A percentile compares a stretch with the other conserved stretches of the same genome.
Evolutionary conservation across 148 eudicot genomes (phyloP).

Genomic region (Camellia lanceoleosa): DNA sequence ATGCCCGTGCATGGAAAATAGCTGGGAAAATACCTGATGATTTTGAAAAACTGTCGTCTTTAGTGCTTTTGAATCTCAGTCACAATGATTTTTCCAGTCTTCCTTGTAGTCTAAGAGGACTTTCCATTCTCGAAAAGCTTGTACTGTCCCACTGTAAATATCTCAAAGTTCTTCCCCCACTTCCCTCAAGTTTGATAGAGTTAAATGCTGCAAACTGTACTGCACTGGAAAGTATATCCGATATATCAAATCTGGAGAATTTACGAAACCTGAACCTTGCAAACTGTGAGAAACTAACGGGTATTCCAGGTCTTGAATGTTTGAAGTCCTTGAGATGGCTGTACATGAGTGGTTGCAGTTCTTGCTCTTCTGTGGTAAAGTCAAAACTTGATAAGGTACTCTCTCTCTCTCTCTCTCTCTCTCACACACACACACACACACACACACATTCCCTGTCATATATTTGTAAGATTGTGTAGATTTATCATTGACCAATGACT

Average conservation of each 20-base stretch:
- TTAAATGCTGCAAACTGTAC: slow-evolving; percentile 52
- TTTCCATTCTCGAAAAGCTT: slow-evolving; percentile 39
- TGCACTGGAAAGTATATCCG: slow-evolving; percentile 35
- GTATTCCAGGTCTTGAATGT: slow-evolving; percentile 53
- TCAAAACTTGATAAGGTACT: slow-evolving; percentile 43
- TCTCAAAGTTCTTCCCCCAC: slow-evolving; percentile 47
- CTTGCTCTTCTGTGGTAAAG: slow-evolving; percentile 27
- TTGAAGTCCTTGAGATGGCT: slow-evolving; percentile 52
- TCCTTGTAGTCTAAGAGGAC: slow-evolving; percentile 48
- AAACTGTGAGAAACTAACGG: slow-evolving; percentile 45
- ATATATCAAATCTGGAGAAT: slow-evolving; percentile 44
- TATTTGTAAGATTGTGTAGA: no score
- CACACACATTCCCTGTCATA: neutral
- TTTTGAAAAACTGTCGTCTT: slow-evolving; percentile 41
- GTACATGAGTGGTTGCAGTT: slow-evolving; percentile 52
- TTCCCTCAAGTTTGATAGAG: slow-evolving; percentile 52
- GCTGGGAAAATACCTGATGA: slow-evolving; percentile 43
- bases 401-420: slow-evolving; percentile 19
- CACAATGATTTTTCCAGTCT: slow-evolving; percentile 48
- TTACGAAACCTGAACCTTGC: slow-evolving; percentile 47
- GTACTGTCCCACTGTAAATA: slow-evolving; percentile 38
- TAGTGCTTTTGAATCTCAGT: slow-evolving; percentile 43
- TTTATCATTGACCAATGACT: no score
- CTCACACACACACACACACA: neutral
- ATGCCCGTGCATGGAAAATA: slow-evolving; percentile 52